Conservation (phyloP, 768 basidiomycete genomes). For the Auricularia heimuer region DNA sequence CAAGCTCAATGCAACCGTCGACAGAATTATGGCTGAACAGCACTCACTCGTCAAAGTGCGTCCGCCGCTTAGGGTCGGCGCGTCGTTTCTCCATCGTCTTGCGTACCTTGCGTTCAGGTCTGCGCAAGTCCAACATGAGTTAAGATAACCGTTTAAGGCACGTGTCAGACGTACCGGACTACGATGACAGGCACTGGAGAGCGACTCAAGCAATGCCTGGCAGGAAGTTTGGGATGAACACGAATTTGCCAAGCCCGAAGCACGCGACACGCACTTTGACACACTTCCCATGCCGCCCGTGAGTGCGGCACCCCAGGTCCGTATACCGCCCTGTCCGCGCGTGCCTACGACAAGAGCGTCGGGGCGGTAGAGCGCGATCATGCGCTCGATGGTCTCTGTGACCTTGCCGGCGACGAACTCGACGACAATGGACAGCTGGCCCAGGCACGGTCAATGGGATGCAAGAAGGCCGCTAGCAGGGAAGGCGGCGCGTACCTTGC, state of each 20-base stretch:
- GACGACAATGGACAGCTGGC: constrained; percentile 76
- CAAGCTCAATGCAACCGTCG: not conserved
- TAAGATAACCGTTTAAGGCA: no score
- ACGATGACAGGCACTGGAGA: constrained; percentile 96
- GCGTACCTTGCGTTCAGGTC: constrained; percentile 73
- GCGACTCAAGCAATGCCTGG: constrained; percentile 74
- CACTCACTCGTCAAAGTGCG: constrained; percentile 62
- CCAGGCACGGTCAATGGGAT: not conserved
- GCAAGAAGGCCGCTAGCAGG: no score
- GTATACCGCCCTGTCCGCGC: constrained; percentile 53
- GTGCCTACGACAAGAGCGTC: constrained; percentile 92
- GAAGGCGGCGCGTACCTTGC: constrained; percentile 43
- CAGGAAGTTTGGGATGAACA: constrained; percentile 4
- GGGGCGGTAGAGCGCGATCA: constrained; percentile 85
- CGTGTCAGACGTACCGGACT: constrained; percentile 39
- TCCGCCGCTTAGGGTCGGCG: constrained; percentile 81
- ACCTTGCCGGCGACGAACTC: constrained; percentile 91
- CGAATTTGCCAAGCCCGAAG: constrained; percentile 1
- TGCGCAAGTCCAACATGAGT: constrained; percentile 1
- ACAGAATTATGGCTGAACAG: not conserved
- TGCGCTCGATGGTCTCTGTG: constrained; percentile 80
- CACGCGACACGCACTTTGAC: constrained; percentile 30
- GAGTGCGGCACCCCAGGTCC: constrained; percentile 42
- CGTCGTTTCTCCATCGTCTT: constrained; percentile 79
- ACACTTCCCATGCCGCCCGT: constrained; percentile 54